Evolutionary conservation across 2,329 filamentous ascomycete genomes (phyloP).

Genomic region (Trichothecium roseum): DNA sequence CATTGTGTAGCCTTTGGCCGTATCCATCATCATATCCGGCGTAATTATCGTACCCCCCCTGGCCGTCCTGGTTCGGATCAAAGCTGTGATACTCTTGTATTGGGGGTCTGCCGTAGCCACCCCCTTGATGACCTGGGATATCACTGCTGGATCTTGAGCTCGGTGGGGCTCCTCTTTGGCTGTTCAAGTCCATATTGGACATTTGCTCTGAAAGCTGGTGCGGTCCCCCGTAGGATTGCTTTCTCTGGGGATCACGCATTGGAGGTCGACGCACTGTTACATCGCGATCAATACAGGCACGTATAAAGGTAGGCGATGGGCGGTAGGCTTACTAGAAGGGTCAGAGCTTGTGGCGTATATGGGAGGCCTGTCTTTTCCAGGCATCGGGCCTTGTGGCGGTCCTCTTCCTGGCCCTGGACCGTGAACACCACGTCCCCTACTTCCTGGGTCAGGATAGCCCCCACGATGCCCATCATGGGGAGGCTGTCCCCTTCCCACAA

Average conservation of each 20-base stretch:
- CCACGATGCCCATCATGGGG: slow-evolving; percentile 13
- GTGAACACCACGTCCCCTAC: slow-evolving; percentile 1
- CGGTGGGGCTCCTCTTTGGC: slow-evolving; percentile 11
- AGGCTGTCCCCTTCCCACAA: slow-evolving; percentile 16
- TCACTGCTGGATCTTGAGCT: slow-evolving; percentile 14
- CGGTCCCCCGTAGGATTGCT: slow-evolving; percentile 12
- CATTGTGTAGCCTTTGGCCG: slow-evolving; percentile 12
- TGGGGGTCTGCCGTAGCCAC: slow-evolving; percentile 13
- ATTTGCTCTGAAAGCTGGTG: slow-evolving; percentile 22
- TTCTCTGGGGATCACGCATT: slow-evolving; percentile 18
- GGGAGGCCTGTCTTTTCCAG: slow-evolving; percentile 27
- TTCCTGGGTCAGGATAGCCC: slow-evolving; percentile 10
- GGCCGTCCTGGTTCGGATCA: slow-evolving; percentile 15
- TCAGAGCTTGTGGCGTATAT: slow-evolving; percentile 29
- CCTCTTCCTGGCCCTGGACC: slow-evolving; percentile 16
- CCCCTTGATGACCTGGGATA: slow-evolving; percentile 13
- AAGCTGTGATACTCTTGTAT: slow-evolving; percentile 8
- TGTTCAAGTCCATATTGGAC: slow-evolving; percentile 23
- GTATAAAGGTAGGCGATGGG: slow-evolving; percentile 2
- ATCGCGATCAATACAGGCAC: slow-evolving; percentile 5
- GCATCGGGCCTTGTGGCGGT: slow-evolving; percentile 15
- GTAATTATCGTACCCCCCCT: slow-evolving; percentile 15
- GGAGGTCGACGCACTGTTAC: slow-evolving; percentile 14
- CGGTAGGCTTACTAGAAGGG: slow-evolving; percentile 24
- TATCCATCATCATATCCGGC: slow-evolving; percentile 17